Evolutionary conservation across 73 alveolate genomes (phyloP), one percentile per base, ranked within the genome.

Genomic region (Urostyla sp.): DNA sequence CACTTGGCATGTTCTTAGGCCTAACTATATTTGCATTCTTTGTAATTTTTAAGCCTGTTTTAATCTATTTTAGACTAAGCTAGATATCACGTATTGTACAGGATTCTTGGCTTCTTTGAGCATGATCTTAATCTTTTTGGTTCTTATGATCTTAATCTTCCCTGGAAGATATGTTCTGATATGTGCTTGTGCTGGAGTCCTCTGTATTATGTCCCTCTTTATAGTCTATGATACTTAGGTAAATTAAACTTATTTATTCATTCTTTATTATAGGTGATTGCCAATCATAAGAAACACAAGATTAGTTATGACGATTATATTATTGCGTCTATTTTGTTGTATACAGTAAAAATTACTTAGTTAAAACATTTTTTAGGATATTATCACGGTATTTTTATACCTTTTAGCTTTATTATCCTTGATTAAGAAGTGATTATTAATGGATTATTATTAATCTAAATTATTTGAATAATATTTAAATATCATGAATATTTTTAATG

Each of bases 1-100:
- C 96, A 32, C 56, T 90, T 69, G 67, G 75, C 0, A 67, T 90
- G 56, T 87, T 85, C 40, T 5, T 85, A 16, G 72, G 80, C 63
- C 66, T 90, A 27, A 90, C 94, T 18, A 32, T 85, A 1, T 76
- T 85, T 59, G 86, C 96, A 1, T 69, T 69, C 38, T 69, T 69
- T 49, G 83, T 69, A 69, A 43, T 34, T 30, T 2, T 48, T 5
- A 44, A 23, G 34, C 24, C 18, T 24, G 28, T 48, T 24, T 27
- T 24, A 20, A 36, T 24, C 7, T 3, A 4, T 46, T 69, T 2
- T 69, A 69, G 83, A 69, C 83, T 15, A 44, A 49, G 21, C 7
- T 23, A n/a, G 69, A 69, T 8, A 20, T 69, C 27, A 16, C 83
- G 8, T 31, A 46, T 18, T 23, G 44, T 4, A n/a, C 57, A 4